These are phyloP conservation scores for Pittosporum tobira DNA, from an alignment of 129 eudicot genomes.

Conservation along the genomic window DNA sequence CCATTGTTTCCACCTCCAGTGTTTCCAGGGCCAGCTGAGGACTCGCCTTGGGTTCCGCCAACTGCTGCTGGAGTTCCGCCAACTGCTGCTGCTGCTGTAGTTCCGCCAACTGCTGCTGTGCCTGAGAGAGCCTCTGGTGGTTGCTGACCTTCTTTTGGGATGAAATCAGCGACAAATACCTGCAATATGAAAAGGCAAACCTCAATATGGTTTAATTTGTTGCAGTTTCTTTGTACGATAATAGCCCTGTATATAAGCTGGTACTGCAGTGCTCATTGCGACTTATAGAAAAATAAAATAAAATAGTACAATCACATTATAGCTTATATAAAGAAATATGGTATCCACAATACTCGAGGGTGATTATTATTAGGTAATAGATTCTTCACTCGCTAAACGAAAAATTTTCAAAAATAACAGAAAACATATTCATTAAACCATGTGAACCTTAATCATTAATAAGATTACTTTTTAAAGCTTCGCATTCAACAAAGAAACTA, in stretches of 20 bases:
- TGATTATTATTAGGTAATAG: background rate
- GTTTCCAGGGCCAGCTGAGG: constrained; percentile 39
- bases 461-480: background rate
- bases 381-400: background rate
- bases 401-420: background rate
- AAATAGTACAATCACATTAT: too few species aligned
- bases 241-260: background rate
- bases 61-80: constrained; percentile 29
- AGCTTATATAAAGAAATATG: too few species aligned
- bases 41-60: constrained; percentile 25
- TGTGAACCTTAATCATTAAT: too few species aligned
- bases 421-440: background rate
- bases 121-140: too few species aligned
- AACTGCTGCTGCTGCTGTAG: constrained; percentile 7
- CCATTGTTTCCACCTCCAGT: constrained; percentile 12
- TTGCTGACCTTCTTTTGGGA: constrained; percentile 14
- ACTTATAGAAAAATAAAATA: too few species aligned
- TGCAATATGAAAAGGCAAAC: constrained; percentile 10
- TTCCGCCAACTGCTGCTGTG: constrained; percentile 14
- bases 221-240: background rate
- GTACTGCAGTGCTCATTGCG: too few species aligned
- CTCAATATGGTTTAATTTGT: background rate
- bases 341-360: background rate
- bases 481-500: background rate
- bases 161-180: constrained; percentile 45